Base-by-base conservation (phyloP, 108 stramenopile species). In the Hondaea fermentalgiana region DNA sequence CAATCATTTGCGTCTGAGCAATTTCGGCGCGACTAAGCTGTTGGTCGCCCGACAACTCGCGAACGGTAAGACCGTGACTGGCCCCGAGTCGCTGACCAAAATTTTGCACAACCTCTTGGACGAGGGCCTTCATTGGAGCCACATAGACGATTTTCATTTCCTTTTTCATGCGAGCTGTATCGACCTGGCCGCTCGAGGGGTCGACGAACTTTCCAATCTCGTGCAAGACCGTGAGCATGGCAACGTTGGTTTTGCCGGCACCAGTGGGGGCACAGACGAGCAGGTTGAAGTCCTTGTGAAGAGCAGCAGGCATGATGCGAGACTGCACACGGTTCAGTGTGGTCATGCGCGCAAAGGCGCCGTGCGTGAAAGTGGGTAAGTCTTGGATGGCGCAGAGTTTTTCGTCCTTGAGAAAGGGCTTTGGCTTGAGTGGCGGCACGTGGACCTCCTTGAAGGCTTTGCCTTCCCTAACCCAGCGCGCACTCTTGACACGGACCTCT, bases 121-220 rank as follows among this genome's bases (percentile, higher is more conserved):
- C 99, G 60, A 99, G 93, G 60, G 99, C 99, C 93, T 99, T 99
- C 99, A 99, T 99, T 43, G 99, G 99, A 23, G 99, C 99, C 3
- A 99, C 97, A 90, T 99, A 99, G 35, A 99, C 98, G 89, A 99
- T 98, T 92, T 99, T 99, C 93, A 99, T 99, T 2, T 95, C 91
- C 44, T 92, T 92, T 92, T 99, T 99, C 93, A 99, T 99, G 4
- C 95, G 90, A 45, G 92, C 91, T 25, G 96, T 76, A 71, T 99
- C 97, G 90, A 97, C 93, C 28, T 55, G 93, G 16, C 91, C 93
- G 42, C 83, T 88, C 57, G 92, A 95, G 64, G 88, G 72, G 88
- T 92, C 87, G 21, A 21, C 87, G 94, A 96, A 98, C 92, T 97
- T 97, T 5, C 97, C 98, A 51, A 99, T 92, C 58, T 96, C 95